A percentile compares a stretch with the other conserved stretches of the same genome.
Evolutionary conservation across 2,329 filamentous ascomycete species (phyloP).

Genomic region (Coniella vitis): DNA sequence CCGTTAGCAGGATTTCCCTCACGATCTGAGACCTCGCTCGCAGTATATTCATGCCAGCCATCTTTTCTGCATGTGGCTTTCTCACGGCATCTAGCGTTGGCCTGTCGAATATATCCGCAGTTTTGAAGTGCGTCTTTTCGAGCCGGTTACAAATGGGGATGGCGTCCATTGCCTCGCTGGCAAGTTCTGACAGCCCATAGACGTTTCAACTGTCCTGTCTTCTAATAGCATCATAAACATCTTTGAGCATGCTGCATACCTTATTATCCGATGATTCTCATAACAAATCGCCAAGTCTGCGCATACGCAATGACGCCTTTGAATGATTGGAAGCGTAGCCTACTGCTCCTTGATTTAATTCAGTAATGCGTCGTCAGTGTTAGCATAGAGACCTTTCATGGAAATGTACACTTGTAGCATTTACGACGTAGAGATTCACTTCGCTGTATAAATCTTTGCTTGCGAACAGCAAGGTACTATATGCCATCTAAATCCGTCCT

Average conservation of each 20-base stretch:
- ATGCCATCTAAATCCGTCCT: too few relatives aligned
- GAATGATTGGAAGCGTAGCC: not conserved
- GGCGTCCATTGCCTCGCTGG: slow-evolving; percentile 7
- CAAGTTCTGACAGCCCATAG: slow-evolving; percentile 8
- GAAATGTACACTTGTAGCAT: slow-evolving; percentile 27
- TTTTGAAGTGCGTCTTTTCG: slow-evolving; percentile 13
- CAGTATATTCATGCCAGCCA: slow-evolving; percentile 10
- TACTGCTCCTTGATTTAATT: slow-evolving; percentile 20
- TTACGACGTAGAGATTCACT: slow-evolving; percentile 9
- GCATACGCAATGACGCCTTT: not conserved
- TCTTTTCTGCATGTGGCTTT: not conserved
- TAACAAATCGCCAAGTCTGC: not conserved
- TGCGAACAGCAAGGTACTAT: not conserved
- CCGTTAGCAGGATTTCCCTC: slow-evolving; percentile 32
- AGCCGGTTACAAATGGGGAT: slow-evolving; percentile 14
- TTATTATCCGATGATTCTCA: not conserved
- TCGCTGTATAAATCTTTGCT: not conserved
- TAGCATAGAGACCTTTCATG: slow-evolving; percentile 25
- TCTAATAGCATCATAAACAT: slow-evolving; percentile 4
- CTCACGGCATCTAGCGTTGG: slow-evolving; percentile 2
- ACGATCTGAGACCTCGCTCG: slow-evolving; percentile 30
- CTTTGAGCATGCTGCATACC: slow-evolving; percentile 4
- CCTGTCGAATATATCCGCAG: slow-evolving; percentile 6
- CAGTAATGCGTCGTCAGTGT: slow-evolving; percentile 23
- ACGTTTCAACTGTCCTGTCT: slow-evolving; percentile 5